Base-by-base conservation (phyloP, 2,329 filamentous ascomycete species). In the Cladorrhinum sp. region DNA sequence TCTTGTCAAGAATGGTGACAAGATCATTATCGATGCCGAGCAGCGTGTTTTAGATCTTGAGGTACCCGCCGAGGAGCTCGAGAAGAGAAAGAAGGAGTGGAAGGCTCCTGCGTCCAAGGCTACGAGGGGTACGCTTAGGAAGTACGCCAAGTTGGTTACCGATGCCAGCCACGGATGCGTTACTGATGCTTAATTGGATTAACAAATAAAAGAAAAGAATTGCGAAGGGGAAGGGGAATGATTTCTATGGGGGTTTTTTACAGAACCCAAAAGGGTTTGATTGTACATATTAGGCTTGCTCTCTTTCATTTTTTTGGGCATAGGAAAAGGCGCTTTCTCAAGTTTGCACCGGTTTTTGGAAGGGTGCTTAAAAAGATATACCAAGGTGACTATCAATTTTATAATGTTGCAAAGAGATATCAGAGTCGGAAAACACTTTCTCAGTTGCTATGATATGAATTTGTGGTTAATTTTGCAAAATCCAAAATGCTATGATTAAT, bases 11-110 rank as follows among this genome's bases (percentile, higher is more conserved):
- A 88, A 96, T 67, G 92, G 92, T 24, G 92, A 96, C 72, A 81
- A 81, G 60, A 89, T 96, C 66, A 85, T 87, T 53, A 96, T 96
- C 62, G 91, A 96, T 69, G 90, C 92, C 0, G 89, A 93, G 74
- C 85, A 86, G 71, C 84, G 84, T 50, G 81, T 84, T 81, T 82
- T 86, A 54, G 74, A 92, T 83, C 78, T 91, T 3, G 78, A 89
- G 41, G 81, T 93, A 7, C 78, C 84, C 13, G 82, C 89, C 22
- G 81, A 82, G 59, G 89, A 91, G 74, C 77, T 91, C 69, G 79
- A 75, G 10, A 75, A 75, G 69, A 79, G 88, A 60, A 77, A 79
- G 65, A 77, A 80, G 67, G 78, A 78, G 59, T 91, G 88, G 88
- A 82, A 81, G 70, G 79, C 81, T 25, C 89, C 88, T 2, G 73